A percentile compares a stretch with the other conserved stretches of the same genome.
These are phyloP conservation scores for Biancaea sappan DNA, from an alignment of 306 rosid species.

Conservation along the genomic window DNA sequence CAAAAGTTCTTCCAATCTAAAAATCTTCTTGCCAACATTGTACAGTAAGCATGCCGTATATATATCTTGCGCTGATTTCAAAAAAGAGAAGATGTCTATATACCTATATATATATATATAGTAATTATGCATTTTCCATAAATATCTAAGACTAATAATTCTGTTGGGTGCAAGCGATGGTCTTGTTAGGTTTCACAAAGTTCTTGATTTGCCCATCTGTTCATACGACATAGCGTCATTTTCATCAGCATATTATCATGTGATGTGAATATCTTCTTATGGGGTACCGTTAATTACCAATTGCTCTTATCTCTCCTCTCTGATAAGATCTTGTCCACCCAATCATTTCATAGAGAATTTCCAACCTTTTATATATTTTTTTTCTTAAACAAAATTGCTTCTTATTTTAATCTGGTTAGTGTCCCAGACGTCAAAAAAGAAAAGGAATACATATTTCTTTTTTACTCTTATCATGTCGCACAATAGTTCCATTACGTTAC, in stretches of 20 bases:
- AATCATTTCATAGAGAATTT: neutral
- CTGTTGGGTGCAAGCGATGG: neutral
- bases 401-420: neutral
- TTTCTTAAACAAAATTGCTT: neutral
- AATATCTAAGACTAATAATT: slow-evolving; percentile 28
- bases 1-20: neutral
- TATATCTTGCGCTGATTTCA: neutral
- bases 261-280: slow-evolving; percentile 27
- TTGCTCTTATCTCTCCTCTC: neutral
- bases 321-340: slow-evolving; percentile 2
- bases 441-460: neutral
- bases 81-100: neutral
- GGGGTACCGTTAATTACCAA: too few species aligned
- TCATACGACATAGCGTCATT: slow-evolving; percentile 21
- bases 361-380: neutral
- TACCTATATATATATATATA: too few species aligned
- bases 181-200: neutral
- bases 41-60: neutral
- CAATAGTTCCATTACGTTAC: neutral
- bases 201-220: slow-evolving; percentile 21
- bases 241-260: slow-evolving; percentile 33
- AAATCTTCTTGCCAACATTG: slow-evolving; percentile 19
- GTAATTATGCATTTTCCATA: slow-evolving; percentile 10
- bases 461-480: neutral
- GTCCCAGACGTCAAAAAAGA: neutral